These are phyloP conservation scores for Gnomoniopsis smithogilvyi DNA, from an alignment of 2,329 filamentous ascomycete species.

Conservation along the genomic window DNA sequence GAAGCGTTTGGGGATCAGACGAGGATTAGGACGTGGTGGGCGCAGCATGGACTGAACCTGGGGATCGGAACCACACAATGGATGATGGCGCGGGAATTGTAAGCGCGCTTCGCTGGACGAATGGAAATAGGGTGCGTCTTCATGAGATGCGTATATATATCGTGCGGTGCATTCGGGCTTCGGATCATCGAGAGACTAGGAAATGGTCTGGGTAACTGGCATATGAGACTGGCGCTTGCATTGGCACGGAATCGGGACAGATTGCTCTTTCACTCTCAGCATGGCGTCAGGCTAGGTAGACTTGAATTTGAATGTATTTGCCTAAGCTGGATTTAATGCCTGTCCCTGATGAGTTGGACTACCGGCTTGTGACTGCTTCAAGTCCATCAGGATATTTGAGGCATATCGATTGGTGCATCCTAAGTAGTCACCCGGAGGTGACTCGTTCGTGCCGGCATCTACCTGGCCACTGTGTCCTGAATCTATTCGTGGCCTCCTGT, in stretches of 20 bases:
- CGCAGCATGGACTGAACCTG: slow-evolving; percentile 75
- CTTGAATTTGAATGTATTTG: not conserved
- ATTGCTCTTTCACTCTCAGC: slow-evolving; percentile 4
- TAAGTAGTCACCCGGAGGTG: too few relatives aligned
- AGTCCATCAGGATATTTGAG: too few relatives aligned
- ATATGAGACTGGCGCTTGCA: not conserved
- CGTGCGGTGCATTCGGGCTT: not conserved
- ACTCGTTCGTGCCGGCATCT: too few relatives aligned
- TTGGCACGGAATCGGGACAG: not conserved
- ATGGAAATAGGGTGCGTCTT: not conserved
- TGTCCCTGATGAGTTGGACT: not conserved
- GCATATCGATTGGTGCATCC: too few relatives aligned
- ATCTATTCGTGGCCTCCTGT: too few relatives aligned
- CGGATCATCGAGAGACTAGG: not conserved
- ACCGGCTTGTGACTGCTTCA: not conserved
- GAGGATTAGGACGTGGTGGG: slow-evolving; percentile 83
- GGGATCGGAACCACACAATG: slow-evolving; percentile 82
- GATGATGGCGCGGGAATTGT: slow-evolving; percentile 79
- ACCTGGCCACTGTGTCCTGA: too few relatives aligned
- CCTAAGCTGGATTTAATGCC: not conserved
- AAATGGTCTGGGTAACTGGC: not conserved
- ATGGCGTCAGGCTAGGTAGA: slow-evolving; percentile 15
- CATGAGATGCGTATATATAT: not conserved
- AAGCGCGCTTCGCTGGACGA: not conserved
- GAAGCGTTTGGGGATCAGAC: slow-evolving; percentile 73